phyloP scores from a whole-genome alignment of 305 asterid genomes.

The Nicotiana rustica region DNA sequence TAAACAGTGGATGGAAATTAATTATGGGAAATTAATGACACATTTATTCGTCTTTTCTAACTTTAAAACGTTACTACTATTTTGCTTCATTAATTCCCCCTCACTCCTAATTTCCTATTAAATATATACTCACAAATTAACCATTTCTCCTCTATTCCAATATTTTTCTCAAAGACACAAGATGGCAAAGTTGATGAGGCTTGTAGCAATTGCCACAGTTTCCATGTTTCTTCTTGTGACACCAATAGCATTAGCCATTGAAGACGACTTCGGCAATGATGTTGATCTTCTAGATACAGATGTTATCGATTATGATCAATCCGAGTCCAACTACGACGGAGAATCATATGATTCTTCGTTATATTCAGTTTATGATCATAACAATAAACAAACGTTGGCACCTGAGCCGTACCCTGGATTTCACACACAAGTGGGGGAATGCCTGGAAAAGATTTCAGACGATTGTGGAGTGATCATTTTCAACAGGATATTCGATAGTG shows the following conservation, averaged over 20 bases:
- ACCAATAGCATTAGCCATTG: neutral
- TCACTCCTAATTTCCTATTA: too few relatives aligned
- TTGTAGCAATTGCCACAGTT: neutral
- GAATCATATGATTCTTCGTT: neutral
- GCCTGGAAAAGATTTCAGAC: neutral
- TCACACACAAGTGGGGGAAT: neutral
- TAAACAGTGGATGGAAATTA: too few relatives aligned
- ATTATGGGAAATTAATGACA: too few relatives aligned
- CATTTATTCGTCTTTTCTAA: too few relatives aligned
- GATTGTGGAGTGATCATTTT: conserved; percentile 23
- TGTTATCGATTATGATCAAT: too few relatives aligned
- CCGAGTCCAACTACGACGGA: neutral
- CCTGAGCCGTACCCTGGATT: neutral
- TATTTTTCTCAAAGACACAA: neutral
- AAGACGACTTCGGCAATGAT: neutral
- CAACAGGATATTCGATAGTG: neutral
- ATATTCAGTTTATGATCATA: neutral
- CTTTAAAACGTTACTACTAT: too few relatives aligned
- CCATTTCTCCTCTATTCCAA: neutral
- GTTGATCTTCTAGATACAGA: too few relatives aligned
- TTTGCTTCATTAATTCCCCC: too few relatives aligned
- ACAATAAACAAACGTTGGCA: neutral
- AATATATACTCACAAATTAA: too few relatives aligned
- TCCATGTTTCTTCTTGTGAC: neutral
- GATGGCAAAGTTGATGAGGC: neutral